Evolutionary conservation across 2,329 filamentous ascomycete genomes (phyloP), one percentile per base, ranked within the genome.

Genomic region (Claviceps capensis): DNA sequence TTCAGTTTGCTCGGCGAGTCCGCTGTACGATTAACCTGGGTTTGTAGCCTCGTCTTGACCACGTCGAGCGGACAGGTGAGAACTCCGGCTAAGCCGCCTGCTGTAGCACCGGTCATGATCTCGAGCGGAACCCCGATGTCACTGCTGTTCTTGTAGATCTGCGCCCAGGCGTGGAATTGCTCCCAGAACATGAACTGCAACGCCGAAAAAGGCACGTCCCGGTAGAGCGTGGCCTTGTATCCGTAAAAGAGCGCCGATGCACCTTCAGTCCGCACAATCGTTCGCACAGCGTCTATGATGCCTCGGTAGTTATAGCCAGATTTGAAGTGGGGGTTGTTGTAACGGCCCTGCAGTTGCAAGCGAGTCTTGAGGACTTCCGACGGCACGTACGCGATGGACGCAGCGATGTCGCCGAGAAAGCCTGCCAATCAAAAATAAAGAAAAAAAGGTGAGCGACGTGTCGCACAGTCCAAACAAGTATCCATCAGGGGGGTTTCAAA

Each of bases 101-200:
- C 94, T 3, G 82, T 84, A 3, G 87, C 89, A 16, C 90, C 93
- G 0, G 93, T 98, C 14, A 94, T 67, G 23, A 97, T 84, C 65
- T 98, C 93, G 40, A 97, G 67, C 1, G 82, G 77, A 37, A 94
- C 69, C 1, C 93, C 93, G 50, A 98, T 94, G 53, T 96, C 88
- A 53, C 84, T 79, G 56, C 83, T 85, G 37, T 85, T 81, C 63
- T 86, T 83, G 76, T 85, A 94, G 50, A 81, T 68, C 62, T 85
- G 85, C 1, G 93, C 90, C 76, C 88, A 79, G 46, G 76, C 81
- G 61, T 90, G 87, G 64, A 90, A 90, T 67, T 97, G 88, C 68
- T 98, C 93, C 73, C 95, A 98, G 65, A 98, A 96, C 62, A 94
- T 91, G 68, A 98, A 97, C 64, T 98, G 93, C 11, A 98, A 72